Evolutionary conservation across 768 basidiomycete genomes (phyloP).

Genomic region (Jaapia argillacea): DNA sequence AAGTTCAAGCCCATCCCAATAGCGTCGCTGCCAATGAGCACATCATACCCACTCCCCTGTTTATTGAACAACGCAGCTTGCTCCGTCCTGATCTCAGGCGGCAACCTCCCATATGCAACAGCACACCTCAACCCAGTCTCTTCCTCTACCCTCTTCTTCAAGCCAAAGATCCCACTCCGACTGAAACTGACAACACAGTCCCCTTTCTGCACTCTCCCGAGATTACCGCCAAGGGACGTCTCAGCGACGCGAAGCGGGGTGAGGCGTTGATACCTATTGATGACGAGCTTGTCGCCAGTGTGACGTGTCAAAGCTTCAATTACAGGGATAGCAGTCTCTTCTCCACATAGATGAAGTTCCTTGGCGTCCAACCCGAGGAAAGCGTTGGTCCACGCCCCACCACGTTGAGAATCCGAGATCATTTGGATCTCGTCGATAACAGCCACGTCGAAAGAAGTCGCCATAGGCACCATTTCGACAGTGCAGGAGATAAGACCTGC

Average conservation of each 20-base stretch:
- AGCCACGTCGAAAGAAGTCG: constrained; percentile 53
- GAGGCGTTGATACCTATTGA: constrained; percentile 82
- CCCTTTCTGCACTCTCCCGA: constrained; percentile 56
- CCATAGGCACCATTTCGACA: constrained; percentile 75
- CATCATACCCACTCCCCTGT: constrained; percentile 70
- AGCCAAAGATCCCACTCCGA: constrained; percentile 59
- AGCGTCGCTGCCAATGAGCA: constrained; percentile 90
- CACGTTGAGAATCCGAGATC: constrained; percentile 73
- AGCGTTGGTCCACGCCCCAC: constrained; percentile 74
- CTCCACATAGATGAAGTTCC: constrained; percentile 93
- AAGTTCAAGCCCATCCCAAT: constrained; percentile 97
- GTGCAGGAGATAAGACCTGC: constrained; percentile 72
- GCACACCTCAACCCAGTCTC: constrained; percentile 74
- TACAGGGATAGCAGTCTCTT: constrained; percentile 85
- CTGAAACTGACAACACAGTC: constrained; percentile 91
- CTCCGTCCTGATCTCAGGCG: constrained; percentile 85
- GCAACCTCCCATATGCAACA: constrained; percentile 86
- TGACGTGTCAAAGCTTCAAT: constrained; percentile 55
- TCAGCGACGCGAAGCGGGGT: constrained; percentile 72
- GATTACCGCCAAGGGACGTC: constrained; percentile 49
- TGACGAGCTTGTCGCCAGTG: constrained; percentile 73
- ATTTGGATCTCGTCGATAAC: constrained; percentile 98
- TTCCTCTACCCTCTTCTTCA: constrained; percentile 67
- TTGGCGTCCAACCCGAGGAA: constrained; percentile 66
- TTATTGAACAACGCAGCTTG: constrained; percentile 93